These are phyloP conservation scores for Tetrapisispora pingtungensis DNA, from an alignment of 805 yeast genomes.

Conservation along the genomic window DNA sequence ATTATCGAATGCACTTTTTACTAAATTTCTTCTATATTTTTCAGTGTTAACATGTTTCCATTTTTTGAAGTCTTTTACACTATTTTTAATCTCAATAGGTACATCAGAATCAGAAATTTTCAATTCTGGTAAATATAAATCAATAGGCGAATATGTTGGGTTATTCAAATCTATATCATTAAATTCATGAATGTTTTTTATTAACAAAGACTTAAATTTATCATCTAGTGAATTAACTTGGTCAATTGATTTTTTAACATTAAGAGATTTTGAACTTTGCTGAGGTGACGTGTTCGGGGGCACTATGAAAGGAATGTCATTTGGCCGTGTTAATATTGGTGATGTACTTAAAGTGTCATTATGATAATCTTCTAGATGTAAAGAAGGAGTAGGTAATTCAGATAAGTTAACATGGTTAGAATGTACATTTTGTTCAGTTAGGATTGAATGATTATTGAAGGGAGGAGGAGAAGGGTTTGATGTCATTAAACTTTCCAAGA, in stretches of 20 bases:
- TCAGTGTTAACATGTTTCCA: slow-evolving; percentile 30
- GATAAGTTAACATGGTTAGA: not conserved
- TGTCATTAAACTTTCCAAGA: slow-evolving; percentile 21
- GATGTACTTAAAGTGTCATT: not conserved
- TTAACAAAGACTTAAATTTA: not conserved
- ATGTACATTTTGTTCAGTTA: not conserved
- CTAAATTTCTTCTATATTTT: slow-evolving; percentile 23
- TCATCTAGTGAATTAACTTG: not conserved
- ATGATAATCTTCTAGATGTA: not conserved
- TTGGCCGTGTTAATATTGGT: slow-evolving; percentile 1
- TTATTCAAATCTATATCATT: not conserved
- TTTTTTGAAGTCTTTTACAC: slow-evolving; percentile 17
- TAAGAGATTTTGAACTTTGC: not conserved
- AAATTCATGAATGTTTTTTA: not conserved
- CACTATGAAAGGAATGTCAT: slow-evolving; percentile 1
- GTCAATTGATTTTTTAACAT: not conserved
- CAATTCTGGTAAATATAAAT: slow-evolving; percentile 18
- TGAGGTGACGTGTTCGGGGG: slow-evolving; percentile 1
- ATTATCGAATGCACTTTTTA: slow-evolving; percentile 23
- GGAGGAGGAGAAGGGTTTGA: slow-evolving; percentile 1
- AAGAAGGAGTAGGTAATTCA: not conserved
- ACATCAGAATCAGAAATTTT: slow-evolving; percentile 14
- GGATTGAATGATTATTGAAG: not conserved
- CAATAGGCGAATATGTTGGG: not conserved
- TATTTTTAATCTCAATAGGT: slow-evolving; percentile 15